Evolutionary conservation across 1,284 basidiomycete species (phyloP), one percentile per base, ranked within the genome.

Genomic region (Boletus austroedulis): DNA sequence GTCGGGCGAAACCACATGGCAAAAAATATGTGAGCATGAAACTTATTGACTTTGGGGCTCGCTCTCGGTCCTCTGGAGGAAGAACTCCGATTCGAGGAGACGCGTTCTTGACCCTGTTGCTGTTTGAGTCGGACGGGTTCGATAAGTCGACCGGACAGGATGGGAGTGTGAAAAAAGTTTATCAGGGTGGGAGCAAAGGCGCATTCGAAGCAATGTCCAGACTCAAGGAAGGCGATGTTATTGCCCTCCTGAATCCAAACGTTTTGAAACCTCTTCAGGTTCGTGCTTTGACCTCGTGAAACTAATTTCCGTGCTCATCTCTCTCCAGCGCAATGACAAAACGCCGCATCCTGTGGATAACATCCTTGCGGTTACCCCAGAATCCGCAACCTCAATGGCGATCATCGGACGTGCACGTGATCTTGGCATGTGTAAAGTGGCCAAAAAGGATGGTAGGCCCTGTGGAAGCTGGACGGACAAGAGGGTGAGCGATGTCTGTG

Each of bases 391-490:
- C 4, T 89, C 91, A 4, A 87, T 97, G 48, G 81, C 86, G n/a
- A 78, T 92, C 36, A 86, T 99, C 51, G 96, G 96, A 0, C 83
- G 87, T n/a, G 82, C 94, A 4, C 82, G 81, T 32, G 94, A 98
- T 71, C 80, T 98, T 3, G 91, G 92, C 0, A 85, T 86, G 75
- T 99, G 96, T 70, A 78, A 77, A 3, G 92, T 91, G 7, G 71
- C 80, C 43, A 89, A 87, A 68, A 82, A 84, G 44, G 92, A 97
- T 60, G 94, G 94, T 2, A 87, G 87, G 53, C 69, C 80, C 1
- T 98, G 96, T 67, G 84, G 83, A 12, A 82, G 84, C 47, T 98
- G 95, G 94, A 90, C 87, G 56, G 95, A 98, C 75, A 87, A 85
- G 75, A 86, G 85, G 56, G 82, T 88, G 59, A 87, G 87, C 63